Evolutionary conservation across 139 green algal species (phyloP), one percentile per base, ranked within the genome.

Genomic region (Chlorella sorokiniana): DNA sequence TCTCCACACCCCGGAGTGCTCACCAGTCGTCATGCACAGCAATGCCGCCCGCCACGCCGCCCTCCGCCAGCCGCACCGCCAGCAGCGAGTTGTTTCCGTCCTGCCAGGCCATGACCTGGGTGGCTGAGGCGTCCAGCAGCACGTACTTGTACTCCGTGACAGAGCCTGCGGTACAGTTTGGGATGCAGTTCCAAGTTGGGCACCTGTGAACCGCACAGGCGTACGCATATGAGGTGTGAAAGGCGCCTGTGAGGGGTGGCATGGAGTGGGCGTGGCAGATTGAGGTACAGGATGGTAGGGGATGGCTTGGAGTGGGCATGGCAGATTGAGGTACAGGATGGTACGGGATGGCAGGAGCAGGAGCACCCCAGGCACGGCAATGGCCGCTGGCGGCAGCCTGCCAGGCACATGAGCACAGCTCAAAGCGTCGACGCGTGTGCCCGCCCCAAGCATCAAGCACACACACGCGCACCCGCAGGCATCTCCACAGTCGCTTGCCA

Each of bases 81-180:
- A 65, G 56, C 56, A 65, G 56, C 18, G 56, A 65, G 56, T 65
- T 65, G 56, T 65, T 65, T 65, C 56, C 56, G 23, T 65, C 56
- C 56, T 65, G 56, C 56, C 56, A 65, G 18, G 56, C 56, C 56
- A 65, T 65, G 18, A 65, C 56, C 18, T 22, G 56, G 29, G 56
- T 65, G 22, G 18, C 56, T 16, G 18, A 33, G 56, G 16, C 22
- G 56, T 65, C 56, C 56, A 65, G 56, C 56, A 65, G 56, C n/a
- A 65, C 56, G n/a, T 65, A 65, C 56, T 65, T 65, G 56, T 65
- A 65, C 56, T 65, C 56, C 18, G 56, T 65, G 23, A 65, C 56
- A 22, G 18, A 33, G 56, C 56, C 56, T 59, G 48, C 48, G 48
- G 48, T 59, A 59, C 48, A 59, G 16, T 59, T 16, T n/a, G n/a